A percentile compares a stretch with the other conserved stretches of the same genome.
These are phyloP conservation scores for Lagerstroemia speciosa DNA, from an alignment of 345 rosid species.

Conservation along the genomic window DNA sequence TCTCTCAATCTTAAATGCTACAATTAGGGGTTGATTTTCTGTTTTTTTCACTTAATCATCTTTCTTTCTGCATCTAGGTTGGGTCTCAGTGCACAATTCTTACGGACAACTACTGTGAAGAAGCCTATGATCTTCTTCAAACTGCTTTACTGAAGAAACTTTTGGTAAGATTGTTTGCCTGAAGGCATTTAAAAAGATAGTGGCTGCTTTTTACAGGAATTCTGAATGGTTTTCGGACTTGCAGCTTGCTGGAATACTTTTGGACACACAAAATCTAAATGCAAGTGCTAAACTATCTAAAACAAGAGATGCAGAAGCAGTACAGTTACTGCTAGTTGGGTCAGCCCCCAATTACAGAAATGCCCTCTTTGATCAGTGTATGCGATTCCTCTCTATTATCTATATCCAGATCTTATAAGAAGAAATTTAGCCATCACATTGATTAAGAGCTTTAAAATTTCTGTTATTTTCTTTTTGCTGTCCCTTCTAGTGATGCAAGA, in stretches of 20 bases:
- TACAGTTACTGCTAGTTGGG: conserved; percentile 46
- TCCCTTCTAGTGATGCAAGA: conserved; percentile 39
- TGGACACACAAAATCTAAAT: conserved; percentile 48
- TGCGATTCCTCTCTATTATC: background rate
- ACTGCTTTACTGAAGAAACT: conserved; percentile 36
- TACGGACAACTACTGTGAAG: conserved; percentile 64
- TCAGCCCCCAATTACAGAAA: conserved; percentile 36
- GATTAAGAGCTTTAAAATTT: background rate
- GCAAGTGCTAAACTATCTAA: conserved; percentile 20
- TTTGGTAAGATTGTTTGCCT: conserved; percentile 26
- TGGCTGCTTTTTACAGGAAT: background rate
- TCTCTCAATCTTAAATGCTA: background rate
- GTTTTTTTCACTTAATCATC: background rate
- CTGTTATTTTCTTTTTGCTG: background rate
- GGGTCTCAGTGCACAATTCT: conserved; percentile 52
- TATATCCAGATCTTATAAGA: background rate
- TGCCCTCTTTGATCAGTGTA: conserved; percentile 40
- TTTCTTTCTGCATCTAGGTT: conserved; percentile 16
- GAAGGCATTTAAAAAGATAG: background rate
- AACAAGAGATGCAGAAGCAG: conserved; percentile 58
- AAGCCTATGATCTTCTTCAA: conserved; percentile 55
- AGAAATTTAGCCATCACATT: background rate
- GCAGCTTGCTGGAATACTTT: conserved; percentile 58
- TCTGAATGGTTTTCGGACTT: conserved; percentile 11
- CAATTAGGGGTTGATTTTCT: background rate